phyloP scores from a whole-genome alignment of 2,329 filamentous ascomycete genomes.

The Rhynchosporium graminicola region DNA sequence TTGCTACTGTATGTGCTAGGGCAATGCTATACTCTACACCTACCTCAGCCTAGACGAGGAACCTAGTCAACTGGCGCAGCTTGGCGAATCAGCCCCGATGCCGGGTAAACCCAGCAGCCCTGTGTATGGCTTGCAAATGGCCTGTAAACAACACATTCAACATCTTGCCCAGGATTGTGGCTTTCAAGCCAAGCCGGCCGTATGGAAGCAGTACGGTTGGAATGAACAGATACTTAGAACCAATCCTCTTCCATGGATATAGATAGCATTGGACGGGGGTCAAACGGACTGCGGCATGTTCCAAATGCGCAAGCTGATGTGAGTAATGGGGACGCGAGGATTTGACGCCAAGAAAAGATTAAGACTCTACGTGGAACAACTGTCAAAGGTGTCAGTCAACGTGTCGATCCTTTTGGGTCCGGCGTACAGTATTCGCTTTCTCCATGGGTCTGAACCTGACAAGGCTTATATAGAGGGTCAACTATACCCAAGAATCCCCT shows the following conservation, averaged over 20 bases:
- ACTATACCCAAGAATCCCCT: too few species aligned
- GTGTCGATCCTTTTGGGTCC: neutral
- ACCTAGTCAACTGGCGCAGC: conserved; percentile 4
- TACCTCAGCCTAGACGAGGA: conserved; percentile 7
- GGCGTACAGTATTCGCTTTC: neutral
- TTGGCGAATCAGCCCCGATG: conserved; percentile 20
- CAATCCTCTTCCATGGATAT: neutral
- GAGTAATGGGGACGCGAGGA: neutral
- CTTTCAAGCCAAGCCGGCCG: conserved; percentile 16
- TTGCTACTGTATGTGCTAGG: too few species aligned
- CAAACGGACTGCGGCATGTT: neutral
- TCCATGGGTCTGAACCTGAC: too few species aligned
- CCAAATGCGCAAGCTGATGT: conserved; percentile 12
- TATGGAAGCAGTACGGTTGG: conserved; percentile 12
- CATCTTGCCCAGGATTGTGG: conserved; percentile 14
- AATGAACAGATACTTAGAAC: neutral
- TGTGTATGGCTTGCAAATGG: conserved; percentile 13
- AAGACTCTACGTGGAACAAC: neutral
- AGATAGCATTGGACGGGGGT: neutral
- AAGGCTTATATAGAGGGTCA: too few species aligned
- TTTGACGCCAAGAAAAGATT: neutral
- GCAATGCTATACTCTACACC: too few species aligned
- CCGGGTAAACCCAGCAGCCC: conserved; percentile 16
- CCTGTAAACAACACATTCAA: conserved; percentile 10
- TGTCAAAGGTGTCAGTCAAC: neutral